These are phyloP conservation scores for Candida freyschussii DNA, from an alignment of 1,139 yeast genomes.

Conservation along the genomic window DNA sequence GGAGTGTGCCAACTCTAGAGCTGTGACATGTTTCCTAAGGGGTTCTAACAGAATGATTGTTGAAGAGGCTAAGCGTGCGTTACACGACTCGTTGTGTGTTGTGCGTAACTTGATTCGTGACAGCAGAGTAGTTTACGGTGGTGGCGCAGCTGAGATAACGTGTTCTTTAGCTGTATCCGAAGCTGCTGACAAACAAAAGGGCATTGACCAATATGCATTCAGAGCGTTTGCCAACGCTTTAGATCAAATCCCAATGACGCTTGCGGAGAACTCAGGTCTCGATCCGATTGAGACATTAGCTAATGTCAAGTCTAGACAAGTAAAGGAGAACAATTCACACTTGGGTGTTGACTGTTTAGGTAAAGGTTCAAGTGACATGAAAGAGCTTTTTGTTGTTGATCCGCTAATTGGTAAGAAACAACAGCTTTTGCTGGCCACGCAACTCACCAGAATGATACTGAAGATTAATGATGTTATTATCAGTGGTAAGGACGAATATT, in stretches of 20 bases:
- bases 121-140: conserved; percentile 93
- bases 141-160: conserved; percentile 96
- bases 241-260: conserved; percentile 88
- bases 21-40: conserved; percentile 89
- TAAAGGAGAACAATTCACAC: conserved; percentile 60
- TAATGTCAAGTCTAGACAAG: conserved; percentile 77
- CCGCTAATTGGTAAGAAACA: conserved; percentile 97
- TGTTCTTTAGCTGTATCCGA: conserved; percentile 89
- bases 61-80: conserved; percentile 93
- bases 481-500: conserved; percentile 79
- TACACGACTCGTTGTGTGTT: conserved; percentile 95
- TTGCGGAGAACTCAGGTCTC: conserved; percentile 95
- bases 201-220: conserved; percentile 97
- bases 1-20: conserved; percentile 81
- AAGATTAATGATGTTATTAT: conserved; percentile 95
- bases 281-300: conserved; percentile 91
- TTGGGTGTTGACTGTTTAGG: conserved; percentile 95
- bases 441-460: conserved; percentile 93
- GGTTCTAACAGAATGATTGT: conserved; percentile 98
- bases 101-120: conserved; percentile 93
- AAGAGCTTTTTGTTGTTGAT: conserved; percentile 89
- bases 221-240: conserved; percentile 90
- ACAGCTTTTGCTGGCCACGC: conserved; percentile 92
- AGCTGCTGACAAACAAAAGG: conserved; percentile 89
- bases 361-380: conserved; percentile 84